phyloP scores from a whole-genome alignment of 176 grass and related monocot genomes.

The Zizania latifolia region DNA sequence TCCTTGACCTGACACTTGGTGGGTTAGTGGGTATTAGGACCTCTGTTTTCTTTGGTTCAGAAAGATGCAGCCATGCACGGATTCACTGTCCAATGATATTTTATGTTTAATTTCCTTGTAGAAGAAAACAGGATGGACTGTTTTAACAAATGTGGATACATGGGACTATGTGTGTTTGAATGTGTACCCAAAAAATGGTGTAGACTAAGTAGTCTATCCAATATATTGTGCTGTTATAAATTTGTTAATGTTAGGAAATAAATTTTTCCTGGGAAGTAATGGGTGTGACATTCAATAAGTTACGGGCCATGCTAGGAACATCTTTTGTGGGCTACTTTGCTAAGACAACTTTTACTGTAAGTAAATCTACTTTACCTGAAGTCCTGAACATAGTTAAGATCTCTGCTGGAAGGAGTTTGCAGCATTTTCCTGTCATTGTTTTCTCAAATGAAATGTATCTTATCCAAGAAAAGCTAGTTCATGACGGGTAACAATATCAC shows the following conservation, averaged over 20 bases:
- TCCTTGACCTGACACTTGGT: background rate
- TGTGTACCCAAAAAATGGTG: background rate
- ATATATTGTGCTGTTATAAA: background rate
- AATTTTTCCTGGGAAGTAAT: background rate
- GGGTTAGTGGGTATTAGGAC: background rate
- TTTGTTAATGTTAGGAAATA: background rate
- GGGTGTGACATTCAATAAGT: background rate
- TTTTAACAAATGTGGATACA: background rate
- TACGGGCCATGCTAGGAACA: background rate
- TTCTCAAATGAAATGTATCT: background rate
- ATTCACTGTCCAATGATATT: background rate
- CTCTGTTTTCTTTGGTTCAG: background rate
- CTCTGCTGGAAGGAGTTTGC: background rate
- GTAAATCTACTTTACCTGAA: background rate
- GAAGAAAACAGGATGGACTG: background rate
- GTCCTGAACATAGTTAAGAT: background rate
- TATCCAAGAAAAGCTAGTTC: background rate
- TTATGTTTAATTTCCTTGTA: background rate
- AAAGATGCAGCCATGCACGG: background rate
- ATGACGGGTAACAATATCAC: background rate
- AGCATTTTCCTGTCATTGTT: background rate
- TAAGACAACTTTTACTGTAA: background rate
- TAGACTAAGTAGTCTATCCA: background rate
- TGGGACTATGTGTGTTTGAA: background rate
- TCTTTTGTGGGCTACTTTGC: background rate